Evolutionary conservation across 1,284 basidiomycete genomes (phyloP), one percentile per base, ranked within the genome.

Genomic region (Schizophyllum commune): DNA sequence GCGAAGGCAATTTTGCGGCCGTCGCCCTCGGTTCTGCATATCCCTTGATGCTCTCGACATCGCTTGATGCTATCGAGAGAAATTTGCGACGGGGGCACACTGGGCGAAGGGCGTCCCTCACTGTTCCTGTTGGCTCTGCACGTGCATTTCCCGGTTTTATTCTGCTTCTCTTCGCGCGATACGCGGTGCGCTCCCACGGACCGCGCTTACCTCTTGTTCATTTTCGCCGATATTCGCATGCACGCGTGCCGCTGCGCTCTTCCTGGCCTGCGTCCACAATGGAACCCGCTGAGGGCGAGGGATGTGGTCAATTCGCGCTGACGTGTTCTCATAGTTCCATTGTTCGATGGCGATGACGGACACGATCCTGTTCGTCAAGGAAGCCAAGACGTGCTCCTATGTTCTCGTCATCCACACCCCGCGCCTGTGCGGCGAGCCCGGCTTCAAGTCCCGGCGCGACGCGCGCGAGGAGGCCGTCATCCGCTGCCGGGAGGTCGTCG

Each of bases 391-490:
- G 32, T 92, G 95, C 74, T 87, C 90, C 67, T 97, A 98, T 72
- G 85, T 96, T 57, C 80, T 98, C 61, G 90, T 96, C 66, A 88
- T 98, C 62, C 90, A 96, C 72, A 96, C 94, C 0, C 94, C 95
- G 33, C 88, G 94, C 61, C 80, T 98, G 21, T 98, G 95, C 70
- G 85, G 86, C 61, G 88, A 96, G 69, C 94, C 94, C 13, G 92
- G 94, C 7, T 98, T 98, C 77, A 87, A 82, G 71, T 90, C 89
- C 55, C 83, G 81, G 56, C 79, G 79, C 58, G 88, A 92, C 65
- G 76, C 79, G 54, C 80, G 78, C 58, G 84, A 86, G 61, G 87
- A 91, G 68, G 78, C 84, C 22, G 76, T 79, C 67, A 86, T 92
- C 68, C 86, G 84, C 61, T 92, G 90, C 72, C 85, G 90, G 56